Evolutionary conservation across 305 asterid species (phyloP).

Genomic region (Solanum chacoense): DNA sequence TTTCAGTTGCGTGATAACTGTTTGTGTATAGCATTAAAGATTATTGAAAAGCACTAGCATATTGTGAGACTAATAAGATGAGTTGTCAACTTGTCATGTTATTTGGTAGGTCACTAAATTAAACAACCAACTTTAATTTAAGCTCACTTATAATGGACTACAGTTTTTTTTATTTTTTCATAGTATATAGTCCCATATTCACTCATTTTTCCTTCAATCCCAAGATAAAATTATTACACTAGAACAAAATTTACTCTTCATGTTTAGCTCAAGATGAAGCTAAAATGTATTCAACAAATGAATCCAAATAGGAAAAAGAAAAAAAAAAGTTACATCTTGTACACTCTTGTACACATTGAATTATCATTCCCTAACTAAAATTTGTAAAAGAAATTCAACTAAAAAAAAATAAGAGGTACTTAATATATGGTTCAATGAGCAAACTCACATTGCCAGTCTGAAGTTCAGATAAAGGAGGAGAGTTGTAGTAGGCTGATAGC

Average conservation of each 20-base stretch:
- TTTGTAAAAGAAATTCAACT: neutral
- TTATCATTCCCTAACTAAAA: neutral
- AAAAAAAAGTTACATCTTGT: neutral
- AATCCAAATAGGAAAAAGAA: neutral
- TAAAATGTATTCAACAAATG: neutral
- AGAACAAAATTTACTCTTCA: neutral
- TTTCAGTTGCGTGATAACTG: constrained; percentile 6
- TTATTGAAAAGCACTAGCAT: constrained; percentile 1
- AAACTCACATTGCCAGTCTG: neutral
- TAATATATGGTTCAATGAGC: neutral
- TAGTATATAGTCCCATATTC: constrained; percentile 7
- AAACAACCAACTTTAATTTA: constrained; percentile 35
- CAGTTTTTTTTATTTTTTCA: neutral
- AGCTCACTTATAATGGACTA: constrained; percentile 12
- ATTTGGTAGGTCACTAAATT: constrained; percentile 41
- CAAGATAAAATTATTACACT: constrained; percentile 34
- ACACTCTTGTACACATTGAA: neutral
- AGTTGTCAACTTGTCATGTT: constrained; percentile 26
- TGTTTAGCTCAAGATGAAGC: constrained; percentile 2
- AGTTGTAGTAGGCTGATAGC: neutral
- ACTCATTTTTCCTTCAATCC: constrained; percentile 35
- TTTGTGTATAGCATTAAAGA: neutral
- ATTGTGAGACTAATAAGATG: constrained; percentile 15
- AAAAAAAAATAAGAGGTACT: neutral
- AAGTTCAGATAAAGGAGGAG: neutral